These are phyloP conservation scores for Diaporthe sp. DNA, from an alignment of 2,329 filamentous ascomycete species.

Conservation along the genomic window DNA sequence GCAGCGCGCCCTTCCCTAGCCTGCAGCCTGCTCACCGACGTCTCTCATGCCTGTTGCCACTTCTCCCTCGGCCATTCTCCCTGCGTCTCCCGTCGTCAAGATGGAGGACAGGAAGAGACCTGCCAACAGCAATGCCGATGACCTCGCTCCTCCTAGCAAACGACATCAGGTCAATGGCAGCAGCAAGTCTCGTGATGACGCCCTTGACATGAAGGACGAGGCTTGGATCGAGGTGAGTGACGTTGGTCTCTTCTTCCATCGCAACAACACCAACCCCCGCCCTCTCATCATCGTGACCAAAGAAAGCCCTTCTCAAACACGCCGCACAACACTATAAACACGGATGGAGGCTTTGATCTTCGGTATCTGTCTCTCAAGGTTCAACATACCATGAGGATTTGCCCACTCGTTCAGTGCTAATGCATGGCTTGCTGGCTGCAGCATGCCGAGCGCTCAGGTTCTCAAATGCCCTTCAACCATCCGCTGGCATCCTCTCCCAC, in stretches of 20 bases:
- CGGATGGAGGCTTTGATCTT: slow-evolving; percentile 43
- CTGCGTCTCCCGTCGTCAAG: slow-evolving; percentile 88
- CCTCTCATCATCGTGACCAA: slow-evolving; percentile 13
- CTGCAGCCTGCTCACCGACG: slow-evolving; percentile 66
- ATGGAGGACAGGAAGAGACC: slow-evolving; percentile 99
- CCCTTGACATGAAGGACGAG: slow-evolving; percentile 70
- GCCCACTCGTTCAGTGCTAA: slow-evolving; percentile 56
- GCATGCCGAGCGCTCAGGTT: slow-evolving; percentile 55
- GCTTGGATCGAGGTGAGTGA: slow-evolving; percentile 77
- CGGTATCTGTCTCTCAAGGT: slow-evolving; percentile 45
- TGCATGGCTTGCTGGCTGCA: slow-evolving; percentile 60
- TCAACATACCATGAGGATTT: slow-evolving; percentile 43
- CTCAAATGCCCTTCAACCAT: slow-evolving; percentile 39
- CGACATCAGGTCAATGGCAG: slow-evolving; percentile 90
- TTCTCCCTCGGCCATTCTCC: slow-evolving; percentile 76
- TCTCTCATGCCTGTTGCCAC: slow-evolving; percentile 88
- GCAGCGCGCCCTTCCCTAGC: slow-evolving; percentile 64
- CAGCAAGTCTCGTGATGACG: slow-evolving; percentile 69
- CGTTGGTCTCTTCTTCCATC: slow-evolving; percentile 49
- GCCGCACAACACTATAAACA: slow-evolving; percentile 12
- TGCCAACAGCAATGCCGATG: slow-evolving; percentile 83
- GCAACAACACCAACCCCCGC: background rate
- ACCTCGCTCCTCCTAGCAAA: slow-evolving; percentile 90
- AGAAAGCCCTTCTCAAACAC: slow-evolving; percentile 7
- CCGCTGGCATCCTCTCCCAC: slow-evolving; percentile 40